A percentile compares a stretch with the other conserved stretches of the same genome.
Evolutionary conservation across 768 basidiomycete species (phyloP).

Genomic region (Boletus rex-veris): DNA sequence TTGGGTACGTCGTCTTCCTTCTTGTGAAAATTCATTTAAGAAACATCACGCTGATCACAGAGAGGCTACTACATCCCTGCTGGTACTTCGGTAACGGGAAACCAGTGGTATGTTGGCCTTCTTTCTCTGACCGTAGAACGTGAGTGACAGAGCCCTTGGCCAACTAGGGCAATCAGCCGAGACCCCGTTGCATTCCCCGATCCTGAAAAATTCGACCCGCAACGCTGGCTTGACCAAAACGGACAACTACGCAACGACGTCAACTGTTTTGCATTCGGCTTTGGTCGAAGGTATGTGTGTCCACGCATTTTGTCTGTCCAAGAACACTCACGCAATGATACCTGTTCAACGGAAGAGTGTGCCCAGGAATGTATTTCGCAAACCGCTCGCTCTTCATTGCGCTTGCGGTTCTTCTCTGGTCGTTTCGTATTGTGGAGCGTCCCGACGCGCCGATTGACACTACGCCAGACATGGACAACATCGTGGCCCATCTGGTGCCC

Average conservation of each 20-base stretch:
- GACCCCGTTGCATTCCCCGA: conserved; percentile 55
- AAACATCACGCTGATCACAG: background rate
- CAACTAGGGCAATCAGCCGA: conserved; percentile 45
- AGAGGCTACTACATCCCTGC: conserved; percentile 23
- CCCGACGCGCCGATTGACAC: conserved; percentile 52
- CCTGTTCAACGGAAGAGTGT: conserved; percentile 38
- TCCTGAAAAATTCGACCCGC: conserved; percentile 55
- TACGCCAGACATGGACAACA: conserved; percentile 47
- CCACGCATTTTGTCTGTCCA: background rate
- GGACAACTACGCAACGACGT: conserved; percentile 46
- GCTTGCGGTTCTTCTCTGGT: conserved; percentile 58
- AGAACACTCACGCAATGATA: too few relatives aligned
- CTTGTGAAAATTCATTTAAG: conserved; percentile 28
- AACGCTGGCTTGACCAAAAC: conserved; percentile 47
- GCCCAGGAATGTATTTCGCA: conserved; percentile 59
- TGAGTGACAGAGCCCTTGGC: background rate
- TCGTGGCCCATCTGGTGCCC: conserved; percentile 52
- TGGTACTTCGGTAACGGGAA: conserved; percentile 19
- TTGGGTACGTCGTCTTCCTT: conserved; percentile 40
- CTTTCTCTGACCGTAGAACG: too few relatives aligned
- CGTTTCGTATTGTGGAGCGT: conserved; percentile 51
- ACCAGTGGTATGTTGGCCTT: conserved; percentile 14
- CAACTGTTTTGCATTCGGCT: conserved; percentile 50
- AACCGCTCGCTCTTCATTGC: conserved; percentile 53
- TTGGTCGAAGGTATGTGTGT: conserved; percentile 38